A percentile compares a stretch with the other conserved stretches of the same genome.
These are phyloP conservation scores for Pyrenophora tritici-repentis DNA, from an alignment of 2,329 filamentous ascomycete genomes.

Conservation along the genomic window DNA sequence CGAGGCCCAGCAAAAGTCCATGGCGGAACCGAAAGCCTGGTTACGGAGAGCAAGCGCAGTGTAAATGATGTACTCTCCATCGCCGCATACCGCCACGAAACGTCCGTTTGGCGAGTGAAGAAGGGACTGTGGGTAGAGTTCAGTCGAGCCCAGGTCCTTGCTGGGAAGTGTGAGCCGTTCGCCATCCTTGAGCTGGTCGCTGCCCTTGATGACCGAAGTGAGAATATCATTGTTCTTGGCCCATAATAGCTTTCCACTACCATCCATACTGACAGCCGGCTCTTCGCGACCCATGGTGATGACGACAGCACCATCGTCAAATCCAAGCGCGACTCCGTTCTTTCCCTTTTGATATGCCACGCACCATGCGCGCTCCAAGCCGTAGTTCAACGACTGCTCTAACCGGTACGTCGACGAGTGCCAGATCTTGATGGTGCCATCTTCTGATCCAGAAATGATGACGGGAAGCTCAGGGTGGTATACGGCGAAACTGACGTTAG, in stretches of 20 bases:
- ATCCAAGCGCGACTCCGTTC: conserved; percentile 93
- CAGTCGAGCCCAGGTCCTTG: conserved; percentile 94
- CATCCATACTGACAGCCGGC: conserved; percentile 96
- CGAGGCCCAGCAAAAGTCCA: conserved; percentile 96
- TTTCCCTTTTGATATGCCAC: conserved; percentile 93
- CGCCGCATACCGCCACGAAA: conserved; percentile 87
- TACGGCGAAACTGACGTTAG: conserved; percentile 96
- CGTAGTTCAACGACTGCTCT: conserved; percentile 95
- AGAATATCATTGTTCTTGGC: conserved; percentile 94
- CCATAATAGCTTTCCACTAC: conserved; percentile 94
- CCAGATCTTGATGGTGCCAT: conserved; percentile 98
- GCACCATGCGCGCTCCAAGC: conserved; percentile 95
- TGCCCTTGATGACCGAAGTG: conserved; percentile 92
- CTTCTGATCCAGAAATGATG: conserved; percentile 97
- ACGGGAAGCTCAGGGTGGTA: conserved; percentile 97
- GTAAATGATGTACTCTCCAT: conserved; percentile 99
- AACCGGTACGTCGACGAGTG: conserved; percentile 96
- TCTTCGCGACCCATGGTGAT: conserved; percentile 98
- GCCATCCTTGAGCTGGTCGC: conserved; percentile 87
- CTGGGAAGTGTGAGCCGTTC: conserved; percentile 82
- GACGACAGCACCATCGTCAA: conserved; percentile 95
- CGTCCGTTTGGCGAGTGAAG: conserved; percentile 95
- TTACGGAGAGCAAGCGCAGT: conserved; percentile 96
- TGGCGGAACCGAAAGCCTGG: conserved; percentile 91
- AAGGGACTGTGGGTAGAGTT: conserved; percentile 94